Base-by-base conservation (phyloP, 1,139 yeast species). In the Blastobotrys buckinghamii region DNA sequence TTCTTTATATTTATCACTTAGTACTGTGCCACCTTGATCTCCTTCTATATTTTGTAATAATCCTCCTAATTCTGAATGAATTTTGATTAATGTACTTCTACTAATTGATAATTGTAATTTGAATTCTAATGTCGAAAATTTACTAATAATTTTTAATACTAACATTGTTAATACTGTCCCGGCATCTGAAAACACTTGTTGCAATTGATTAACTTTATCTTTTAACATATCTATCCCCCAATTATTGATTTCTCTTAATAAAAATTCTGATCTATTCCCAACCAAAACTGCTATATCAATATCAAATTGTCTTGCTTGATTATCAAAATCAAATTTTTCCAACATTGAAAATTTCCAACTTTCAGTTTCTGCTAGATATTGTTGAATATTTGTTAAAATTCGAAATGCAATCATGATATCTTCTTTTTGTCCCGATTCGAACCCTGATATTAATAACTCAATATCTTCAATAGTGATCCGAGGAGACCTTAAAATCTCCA, bases 191-290 rank as follows among this genome's bases (percentile, higher is more conserved):
- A 42, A 49, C 38, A 45, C 15, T 36, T 44, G 15, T 48, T 52
- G 36, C 47, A 52, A 2, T 47, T 42, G 22, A 26, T 53, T 49
- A 12, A 66, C 66, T 49, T 64, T 63, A 30, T 52, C 54, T 47
- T 65, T 63, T n/a, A 66, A 57, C n/a, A 53, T 51, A 16, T 59
- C 55, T 27, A 66, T 55, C 44, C 63, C 62, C 69, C 69, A 65
- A 6, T 58, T 50, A 22, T 55, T 52, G 39, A 66, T 57, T 45
- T 64, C 64, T 16, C 51, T 49, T 50, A 65, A 56, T 48, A 66
- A 51, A 39, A 52, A 52, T 44, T 59, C 61, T 6, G 66, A 56
- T 19, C 68, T 51, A 2, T 55, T 52, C 36, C 61, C 61, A 10
- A 66, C 67, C 42, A 58, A 58, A n/a, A 52, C 55, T 5, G 70